A percentile compares a stretch with the other conserved stretches of the same genome.
phyloP scores from a whole-genome alignment of 2,329 filamentous ascomycete species.

The Fusarium sp. region DNA sequence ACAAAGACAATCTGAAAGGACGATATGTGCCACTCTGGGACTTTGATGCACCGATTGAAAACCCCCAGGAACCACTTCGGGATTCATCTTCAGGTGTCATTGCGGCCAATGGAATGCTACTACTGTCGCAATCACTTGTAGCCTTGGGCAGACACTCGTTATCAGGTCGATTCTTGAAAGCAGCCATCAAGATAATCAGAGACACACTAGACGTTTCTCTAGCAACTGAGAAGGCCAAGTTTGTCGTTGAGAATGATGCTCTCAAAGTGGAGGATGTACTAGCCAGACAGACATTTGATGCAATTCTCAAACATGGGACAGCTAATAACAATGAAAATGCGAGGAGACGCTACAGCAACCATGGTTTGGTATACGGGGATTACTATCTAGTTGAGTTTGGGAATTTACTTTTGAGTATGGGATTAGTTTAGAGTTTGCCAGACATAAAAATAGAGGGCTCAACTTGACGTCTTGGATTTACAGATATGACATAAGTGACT shows the following conservation, averaged over 20 bases:
- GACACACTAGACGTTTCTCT: conserved; percentile 39
- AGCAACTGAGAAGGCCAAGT: conserved; percentile 43
- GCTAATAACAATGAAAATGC: conserved; percentile 53
- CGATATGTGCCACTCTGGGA: conserved; percentile 52
- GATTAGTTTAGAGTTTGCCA: conserved; percentile 14
- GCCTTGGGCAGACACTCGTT: conserved; percentile 20
- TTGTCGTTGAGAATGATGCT: conserved; percentile 17
- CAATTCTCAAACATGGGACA: conserved; percentile 51
- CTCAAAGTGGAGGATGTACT: conserved; percentile 27
- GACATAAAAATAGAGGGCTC: too few species aligned
- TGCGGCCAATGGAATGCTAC: conserved; percentile 58
- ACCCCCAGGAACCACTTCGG: conserved; percentile 43
- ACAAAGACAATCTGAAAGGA: conserved; percentile 4
- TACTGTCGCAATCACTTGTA: conserved; percentile 54
- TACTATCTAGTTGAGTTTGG: conserved; percentile 63
- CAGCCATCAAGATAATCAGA: conserved; percentile 49
- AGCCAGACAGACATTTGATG: conserved; percentile 44
- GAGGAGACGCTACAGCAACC: conserved; percentile 50
- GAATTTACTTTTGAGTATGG: conserved; percentile 60
- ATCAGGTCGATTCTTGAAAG: conserved; percentile 30
- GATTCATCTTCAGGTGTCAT: conserved; percentile 58
- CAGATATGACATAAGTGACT: too few species aligned
- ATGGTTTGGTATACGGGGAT: conserved; percentile 64
- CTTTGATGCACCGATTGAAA: conserved; percentile 57
- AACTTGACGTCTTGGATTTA: too few species aligned